Evolutionary conservation across 192 early-diverging fungal species (phyloP), one percentile per base, ranked within the genome.

Genomic region (Backusella circina): DNA sequence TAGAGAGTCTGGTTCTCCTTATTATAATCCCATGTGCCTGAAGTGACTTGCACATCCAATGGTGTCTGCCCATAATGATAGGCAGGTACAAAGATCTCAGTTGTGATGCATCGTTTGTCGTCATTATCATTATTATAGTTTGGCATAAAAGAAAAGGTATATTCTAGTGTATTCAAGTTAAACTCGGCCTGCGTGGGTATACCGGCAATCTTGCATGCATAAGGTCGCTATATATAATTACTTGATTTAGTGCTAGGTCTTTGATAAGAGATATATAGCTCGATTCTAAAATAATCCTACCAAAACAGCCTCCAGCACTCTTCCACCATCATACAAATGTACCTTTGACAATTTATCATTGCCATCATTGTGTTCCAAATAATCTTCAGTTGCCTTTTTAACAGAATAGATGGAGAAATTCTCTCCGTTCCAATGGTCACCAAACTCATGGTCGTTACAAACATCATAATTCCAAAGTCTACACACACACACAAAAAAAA

Each of bases 381-480:
- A 30, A 41, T 72, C 61, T 32, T n/a, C 15, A 6, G 38, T 41
- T 26, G 69, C 69, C 26, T 70, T 70, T 41, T 70, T 70, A 18
- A 32, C 86, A 31, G 83, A 90, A 85, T 83, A 90, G 32, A 95
- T 92, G 2, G 91, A 93, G 77, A 95, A 95, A 73, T 95, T 93
- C 72, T 94, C 92, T 5, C 92, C 93, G 65, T 93, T 94, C 93
- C 94, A 95, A 65, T 93, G 91, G 77, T 95, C 94, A 8, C 94
- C 94, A 71, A 88, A 83, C 18, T 84, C 83, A 75, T 95, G 92
- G 77, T 94, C 93, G 54, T 95, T 95, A 36, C 81, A 82, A 10
- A 93, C 84, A 77, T 95, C 95, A 78, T 95, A 95, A 77, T 95
- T 95, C 94, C 94, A 95, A 18, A 95, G 80, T 1, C 88, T 89